These are phyloP conservation scores for Pichia sp. DNA, from an alignment of 1,139 yeast genomes.

Conservation along the genomic window DNA sequence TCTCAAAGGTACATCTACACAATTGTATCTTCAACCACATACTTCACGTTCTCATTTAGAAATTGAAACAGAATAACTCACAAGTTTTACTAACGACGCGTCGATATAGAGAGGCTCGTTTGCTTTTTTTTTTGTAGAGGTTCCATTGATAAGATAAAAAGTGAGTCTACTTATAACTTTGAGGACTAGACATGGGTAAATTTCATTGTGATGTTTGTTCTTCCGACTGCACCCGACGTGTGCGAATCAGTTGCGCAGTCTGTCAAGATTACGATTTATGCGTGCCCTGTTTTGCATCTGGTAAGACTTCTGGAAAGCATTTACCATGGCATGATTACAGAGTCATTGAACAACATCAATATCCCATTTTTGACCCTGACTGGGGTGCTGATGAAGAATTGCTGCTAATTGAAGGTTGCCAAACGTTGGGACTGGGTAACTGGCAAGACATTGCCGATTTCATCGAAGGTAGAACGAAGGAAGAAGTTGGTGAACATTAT, in stretches of 20 bases:
- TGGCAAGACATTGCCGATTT: slow-evolving; percentile 98
- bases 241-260: slow-evolving; percentile 83
- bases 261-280: slow-evolving; percentile 93
- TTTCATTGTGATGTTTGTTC: slow-evolving; percentile 96
- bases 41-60: no score
- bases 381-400: slow-evolving; percentile 99
- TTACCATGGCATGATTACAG: slow-evolving; percentile 92
- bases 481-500: slow-evolving; percentile 85
- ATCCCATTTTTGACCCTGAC: slow-evolving; percentile 79
- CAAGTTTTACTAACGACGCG: background rate
- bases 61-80: background rate
- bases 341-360: slow-evolving; percentile 89
- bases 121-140: no score
- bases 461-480: slow-evolving; percentile 86
- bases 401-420: slow-evolving; percentile 79
- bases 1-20: no score
- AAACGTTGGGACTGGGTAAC: slow-evolving; percentile 85
- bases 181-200: slow-evolving; percentile 28
- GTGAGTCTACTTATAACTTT: no score
- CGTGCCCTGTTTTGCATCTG: slow-evolving; percentile 92
- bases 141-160: no score
- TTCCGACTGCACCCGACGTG: slow-evolving; percentile 87
- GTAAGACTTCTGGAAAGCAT: slow-evolving; percentile 73
- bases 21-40: no score
- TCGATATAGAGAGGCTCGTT: no score